Percentiles rank a stretch among this genome's conserved stretches.
These are phyloP conservation scores for Hygrocybe coccinea DNA, from an alignment of 768 basidiomycete species.

Conservation along the genomic window DNA sequence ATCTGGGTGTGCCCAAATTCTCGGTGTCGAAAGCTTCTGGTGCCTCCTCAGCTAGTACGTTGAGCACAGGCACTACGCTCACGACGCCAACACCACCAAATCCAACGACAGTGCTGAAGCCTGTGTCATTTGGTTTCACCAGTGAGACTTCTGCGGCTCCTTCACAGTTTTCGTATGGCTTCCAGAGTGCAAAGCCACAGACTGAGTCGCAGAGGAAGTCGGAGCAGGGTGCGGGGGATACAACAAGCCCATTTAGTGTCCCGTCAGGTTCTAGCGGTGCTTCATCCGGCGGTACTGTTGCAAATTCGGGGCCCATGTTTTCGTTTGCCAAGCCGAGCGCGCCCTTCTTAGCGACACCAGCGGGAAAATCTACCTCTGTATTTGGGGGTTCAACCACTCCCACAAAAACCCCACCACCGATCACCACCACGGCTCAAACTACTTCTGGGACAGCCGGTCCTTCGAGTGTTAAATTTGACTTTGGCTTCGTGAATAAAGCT, in stretches of 20 bases:
- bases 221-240: neutral
- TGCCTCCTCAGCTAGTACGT: constrained; percentile 5
- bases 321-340: constrained; percentile 16
- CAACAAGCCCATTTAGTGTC: neutral
- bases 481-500: constrained; percentile 25
- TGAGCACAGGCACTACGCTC: constrained; percentile 7
- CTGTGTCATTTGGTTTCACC: constrained; percentile 6
- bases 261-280: neutral
- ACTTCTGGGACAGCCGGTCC: constrained; percentile 8
- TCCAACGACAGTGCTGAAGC: constrained; percentile 16
- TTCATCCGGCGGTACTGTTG: neutral
- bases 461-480: constrained; percentile 34
- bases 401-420: constrained; percentile 1
- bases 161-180: constrained; percentile 14
- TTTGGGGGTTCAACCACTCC: constrained; percentile 1
- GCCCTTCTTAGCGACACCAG: constrained; percentile 8
- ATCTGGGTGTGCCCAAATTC: neutral
- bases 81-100: neutral
- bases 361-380: constrained; percentile 6
- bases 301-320: neutral
- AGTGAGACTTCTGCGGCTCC: constrained; percentile 1
- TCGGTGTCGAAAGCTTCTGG: neutral
- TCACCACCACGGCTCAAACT: constrained; percentile 2
- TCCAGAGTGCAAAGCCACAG: neutral
- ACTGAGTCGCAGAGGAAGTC: constrained; percentile 1